Base-by-base conservation (phyloP, 257 asterid genomes). In the Salvia hispanica region DNA sequence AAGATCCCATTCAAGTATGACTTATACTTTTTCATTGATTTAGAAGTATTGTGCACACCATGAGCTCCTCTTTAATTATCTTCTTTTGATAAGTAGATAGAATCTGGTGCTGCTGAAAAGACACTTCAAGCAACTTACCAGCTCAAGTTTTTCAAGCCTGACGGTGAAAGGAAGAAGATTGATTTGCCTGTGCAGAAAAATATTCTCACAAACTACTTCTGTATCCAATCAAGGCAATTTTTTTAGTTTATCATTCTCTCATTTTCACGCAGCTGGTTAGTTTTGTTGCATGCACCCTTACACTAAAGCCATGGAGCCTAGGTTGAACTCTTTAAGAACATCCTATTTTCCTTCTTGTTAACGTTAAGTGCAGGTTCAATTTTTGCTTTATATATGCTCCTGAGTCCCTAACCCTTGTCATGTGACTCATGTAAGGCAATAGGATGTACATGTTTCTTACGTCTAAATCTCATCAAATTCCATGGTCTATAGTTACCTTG, bases 101-200 rank as follows among this genome's bases (percentile, higher is more conserved):
- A 83, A 67, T 59, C 67, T 64, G 71, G 15, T 48, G 45, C 79
- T 66, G 71, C 77, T 75, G 86, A 76, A 43, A 63, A 64, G 72
- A 77, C 58, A 66, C 70, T 64, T 66, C 55, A 55, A 58, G 85
- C 72, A 64, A 81, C 85, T 69, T 81, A 86, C 83, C 79, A 79
- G 66, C 78, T 76, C 77, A 82, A 84, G 79, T 75, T 64, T 74
- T 85, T 83, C 83, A 90, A 84, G 76, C 90, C 82, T 51, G 86
- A 82, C 39, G 78, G 81, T 73, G 90, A 72, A 75, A 84, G 76
- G 77, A 88, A 81, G 82, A 85, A 70, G 84, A 76, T 83, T 7
- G 99, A 90, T 72, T 83, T 94, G 83, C 99, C 99, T 16, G 97
- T 83, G 61, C 96, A 90, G 84, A 88, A 78, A 45, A 94, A 91